These are phyloP conservation scores for Didymella glomerata DNA, from an alignment of 2,329 filamentous ascomycete genomes.

Conservation along the genomic window DNA sequence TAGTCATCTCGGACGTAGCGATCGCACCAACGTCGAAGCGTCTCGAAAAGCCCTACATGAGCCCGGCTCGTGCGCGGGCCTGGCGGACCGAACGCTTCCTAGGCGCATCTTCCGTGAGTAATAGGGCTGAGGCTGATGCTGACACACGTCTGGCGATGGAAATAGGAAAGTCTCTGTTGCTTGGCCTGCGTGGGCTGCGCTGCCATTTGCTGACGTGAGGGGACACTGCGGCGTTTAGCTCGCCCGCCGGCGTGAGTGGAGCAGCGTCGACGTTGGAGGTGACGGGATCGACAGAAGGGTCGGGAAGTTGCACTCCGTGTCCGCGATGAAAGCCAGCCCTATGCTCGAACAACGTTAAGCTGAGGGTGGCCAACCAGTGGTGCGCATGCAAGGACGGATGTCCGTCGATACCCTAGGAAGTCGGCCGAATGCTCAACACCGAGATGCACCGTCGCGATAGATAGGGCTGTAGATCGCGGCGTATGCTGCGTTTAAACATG, in stretches of 20 bases:
- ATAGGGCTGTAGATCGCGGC: background rate
- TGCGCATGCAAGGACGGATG: background rate
- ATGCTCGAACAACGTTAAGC: background rate
- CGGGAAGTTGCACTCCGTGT: background rate
- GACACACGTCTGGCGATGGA: constrained; percentile 5
- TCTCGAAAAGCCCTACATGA: background rate
- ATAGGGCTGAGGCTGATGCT: constrained; percentile 19
- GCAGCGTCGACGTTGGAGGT: background rate
- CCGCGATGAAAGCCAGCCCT: background rate
- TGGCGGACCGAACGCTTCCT: background rate
- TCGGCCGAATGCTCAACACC: constrained; percentile 9
- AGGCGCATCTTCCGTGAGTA: background rate
- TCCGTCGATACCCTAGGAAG: background rate
- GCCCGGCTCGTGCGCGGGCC: background rate
- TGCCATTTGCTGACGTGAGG: constrained; percentile 18
- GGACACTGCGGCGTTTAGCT: background rate
- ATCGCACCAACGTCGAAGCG: constrained; percentile 5
- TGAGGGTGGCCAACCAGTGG: background rate
- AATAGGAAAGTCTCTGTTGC: constrained; percentile 3
- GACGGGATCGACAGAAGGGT: background rate
- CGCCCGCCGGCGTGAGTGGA: background rate
- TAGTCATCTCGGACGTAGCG: constrained; percentile 13
- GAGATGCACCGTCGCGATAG: background rate
- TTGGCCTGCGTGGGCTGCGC: constrained; percentile 8
- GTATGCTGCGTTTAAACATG: background rate